Evolutionary conservation across 257 asterid genomes (phyloP), one percentile per base, ranked within the genome.

Genomic region (Nyctanthes arbortristis): DNA sequence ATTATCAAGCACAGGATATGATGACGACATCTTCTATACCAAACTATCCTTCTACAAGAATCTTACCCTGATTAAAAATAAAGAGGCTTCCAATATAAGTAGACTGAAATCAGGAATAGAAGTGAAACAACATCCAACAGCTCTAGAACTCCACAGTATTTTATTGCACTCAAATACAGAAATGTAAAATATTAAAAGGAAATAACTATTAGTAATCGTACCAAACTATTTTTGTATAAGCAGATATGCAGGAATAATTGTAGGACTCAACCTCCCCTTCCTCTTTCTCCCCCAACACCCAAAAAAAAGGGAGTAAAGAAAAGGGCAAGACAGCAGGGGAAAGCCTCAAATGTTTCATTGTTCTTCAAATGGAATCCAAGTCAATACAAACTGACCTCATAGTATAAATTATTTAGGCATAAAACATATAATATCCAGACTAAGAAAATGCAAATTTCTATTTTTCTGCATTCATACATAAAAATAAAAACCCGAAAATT

Each of bases 1-100:
- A 74, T 77, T 70, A 29, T 85, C 95, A 64, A 92, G 87, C 33
- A 78, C 71, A 61, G 82, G 87, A 79, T 84, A 88, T 16, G 88
- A 87, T 12, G 98, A 87, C 2, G 96, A 92, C 97, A 90, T 92
- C 77, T 78, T 77, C 73, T 58, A 47, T 78, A 59, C 69, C 71
- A 65, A 57, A 65, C 36, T 29, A 43, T 72, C 66, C 65, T 72
- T 36, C 29, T 33, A 70, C 1, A 33, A 73, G 40, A 82, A 64
- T 39, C 69, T 70, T 52, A 65, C 77, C 86, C 87, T 76, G 82
- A 63, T 35, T 56, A 61, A 59, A 78, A 35, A 20, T 2, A 37
- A 63, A 30, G 37, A 68, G 8, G 43, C 30, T 65, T 31, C 49
- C 20, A 61, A 22, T 22, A 52, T 5, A 24, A 22, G 28, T 22